Conservation (phyloP, 176 grass and related monocot genomes). For the Oryza glumipatula region DNA sequence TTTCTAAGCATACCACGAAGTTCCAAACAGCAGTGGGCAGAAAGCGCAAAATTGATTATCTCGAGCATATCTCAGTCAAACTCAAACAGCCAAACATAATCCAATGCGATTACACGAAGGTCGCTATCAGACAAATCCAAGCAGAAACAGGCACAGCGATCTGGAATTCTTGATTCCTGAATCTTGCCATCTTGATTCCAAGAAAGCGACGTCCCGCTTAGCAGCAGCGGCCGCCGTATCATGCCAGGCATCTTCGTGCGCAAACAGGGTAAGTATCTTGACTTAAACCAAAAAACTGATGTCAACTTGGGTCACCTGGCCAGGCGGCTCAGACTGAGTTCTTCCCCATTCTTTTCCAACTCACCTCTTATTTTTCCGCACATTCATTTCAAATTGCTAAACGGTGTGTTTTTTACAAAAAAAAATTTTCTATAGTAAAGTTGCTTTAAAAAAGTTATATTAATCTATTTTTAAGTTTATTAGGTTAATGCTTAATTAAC, state of each 20-base stretch:
- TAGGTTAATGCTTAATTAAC: too few relatives aligned
- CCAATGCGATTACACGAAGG: neutral
- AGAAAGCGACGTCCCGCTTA: neutral
- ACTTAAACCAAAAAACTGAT: neutral
- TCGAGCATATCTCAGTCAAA: neutral
- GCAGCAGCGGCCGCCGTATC: neutral
- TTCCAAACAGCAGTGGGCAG: neutral
- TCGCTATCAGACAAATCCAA: neutral
- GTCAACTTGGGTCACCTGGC: neutral
- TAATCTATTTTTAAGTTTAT: too few relatives aligned
- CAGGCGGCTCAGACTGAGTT: too few relatives aligned
- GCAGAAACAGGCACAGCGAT: neutral
- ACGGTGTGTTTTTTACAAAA: too few relatives aligned
- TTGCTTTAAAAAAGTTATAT: too few relatives aligned
- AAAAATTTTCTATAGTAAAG: too few relatives aligned
- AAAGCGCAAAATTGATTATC: neutral
- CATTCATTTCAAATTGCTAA: too few relatives aligned
- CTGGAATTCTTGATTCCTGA: neutral
- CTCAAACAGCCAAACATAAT: neutral
- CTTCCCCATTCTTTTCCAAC: too few relatives aligned
- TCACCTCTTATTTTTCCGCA: too few relatives aligned
- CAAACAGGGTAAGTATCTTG: neutral
- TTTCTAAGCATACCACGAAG: too few relatives aligned
- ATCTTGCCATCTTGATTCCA: neutral
- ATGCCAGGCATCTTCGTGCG: constrained; percentile 16